Evolutionary conservation across 768 basidiomycete species (phyloP).

Genomic region (Trametes coccinea): DNA sequence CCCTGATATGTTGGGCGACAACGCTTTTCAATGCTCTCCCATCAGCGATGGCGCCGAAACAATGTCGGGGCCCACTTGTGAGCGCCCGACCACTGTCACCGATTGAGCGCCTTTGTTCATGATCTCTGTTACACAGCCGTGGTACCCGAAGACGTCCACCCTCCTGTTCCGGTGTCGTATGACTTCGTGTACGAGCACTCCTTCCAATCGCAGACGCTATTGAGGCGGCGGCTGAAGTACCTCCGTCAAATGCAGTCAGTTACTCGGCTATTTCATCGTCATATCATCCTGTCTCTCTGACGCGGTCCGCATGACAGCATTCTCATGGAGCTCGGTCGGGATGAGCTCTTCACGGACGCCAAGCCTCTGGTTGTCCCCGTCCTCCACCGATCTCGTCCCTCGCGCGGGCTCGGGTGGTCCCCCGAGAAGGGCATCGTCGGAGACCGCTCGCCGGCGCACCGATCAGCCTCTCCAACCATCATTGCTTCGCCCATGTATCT

Average conservation of each 20-base stretch:
- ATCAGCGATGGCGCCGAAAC: too few relatives aligned
- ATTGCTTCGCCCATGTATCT: too few relatives aligned
- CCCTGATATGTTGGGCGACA: not conserved
- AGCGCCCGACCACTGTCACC: too few relatives aligned
- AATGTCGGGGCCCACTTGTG: too few relatives aligned
- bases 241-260: conserved; percentile 8
- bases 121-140: not conserved
- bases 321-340: not conserved
- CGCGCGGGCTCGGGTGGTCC: not conserved
- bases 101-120: too few relatives aligned
- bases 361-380: not conserved
- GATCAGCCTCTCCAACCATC: too few relatives aligned
- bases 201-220: not conserved
- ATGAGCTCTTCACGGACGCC: not conserved
- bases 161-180: not conserved
- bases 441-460: not conserved
- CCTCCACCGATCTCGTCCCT: not conserved
- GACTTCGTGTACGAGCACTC: not conserved
- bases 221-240: not conserved
- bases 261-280: not conserved
- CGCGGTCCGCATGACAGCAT: not conserved
- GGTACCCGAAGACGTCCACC: not conserved
- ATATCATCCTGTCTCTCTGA: not conserved
- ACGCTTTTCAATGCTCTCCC: not conserved
- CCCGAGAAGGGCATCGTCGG: not conserved